Conservation (phyloP, 2,329 filamentous ascomycete genomes). For the Nothophaeocryptopus gaeumannii region DNA sequence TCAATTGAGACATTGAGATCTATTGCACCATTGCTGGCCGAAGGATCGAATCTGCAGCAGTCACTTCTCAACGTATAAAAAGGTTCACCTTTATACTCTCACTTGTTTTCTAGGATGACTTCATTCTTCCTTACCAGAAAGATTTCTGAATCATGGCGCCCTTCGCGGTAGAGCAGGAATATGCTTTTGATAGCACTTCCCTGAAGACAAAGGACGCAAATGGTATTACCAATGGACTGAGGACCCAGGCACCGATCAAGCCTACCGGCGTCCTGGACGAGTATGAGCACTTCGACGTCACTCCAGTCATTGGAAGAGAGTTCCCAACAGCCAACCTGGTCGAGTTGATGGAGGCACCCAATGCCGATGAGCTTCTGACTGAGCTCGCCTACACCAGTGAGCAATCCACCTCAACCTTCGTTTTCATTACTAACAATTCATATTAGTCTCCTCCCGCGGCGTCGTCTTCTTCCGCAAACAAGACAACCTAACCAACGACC, state of each 20-base stretch:
- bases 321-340: constrained; percentile 39
- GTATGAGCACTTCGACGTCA: constrained; percentile 48
- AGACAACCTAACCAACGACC: constrained; percentile 57
- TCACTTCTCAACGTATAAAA: too few relatives aligned
- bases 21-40: too few relatives aligned
- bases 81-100: too few relatives aligned
- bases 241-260: constrained; percentile 32
- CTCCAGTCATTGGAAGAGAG: constrained; percentile 52
- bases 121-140: too few relatives aligned
- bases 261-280: constrained; percentile 41
- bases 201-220: too few relatives aligned
- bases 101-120: too few relatives aligned
- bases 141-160: not conserved
- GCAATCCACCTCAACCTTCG: not conserved
- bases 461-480: constrained; percentile 68
- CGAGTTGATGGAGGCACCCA: constrained; percentile 33
- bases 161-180: not conserved
- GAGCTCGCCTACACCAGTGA: constrained; percentile 58
- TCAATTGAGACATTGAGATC: too few relatives aligned
- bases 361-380: constrained; percentile 37
- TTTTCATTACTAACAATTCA: too few relatives aligned
- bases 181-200: too few relatives aligned
- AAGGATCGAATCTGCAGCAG: too few relatives aligned
- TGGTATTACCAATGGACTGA: too few relatives aligned
- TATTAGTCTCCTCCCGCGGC: constrained; percentile 62